Evolutionary conservation across 1,284 basidiomycete species (phyloP).

Genomic region (Rhodotorula sp.): DNA sequence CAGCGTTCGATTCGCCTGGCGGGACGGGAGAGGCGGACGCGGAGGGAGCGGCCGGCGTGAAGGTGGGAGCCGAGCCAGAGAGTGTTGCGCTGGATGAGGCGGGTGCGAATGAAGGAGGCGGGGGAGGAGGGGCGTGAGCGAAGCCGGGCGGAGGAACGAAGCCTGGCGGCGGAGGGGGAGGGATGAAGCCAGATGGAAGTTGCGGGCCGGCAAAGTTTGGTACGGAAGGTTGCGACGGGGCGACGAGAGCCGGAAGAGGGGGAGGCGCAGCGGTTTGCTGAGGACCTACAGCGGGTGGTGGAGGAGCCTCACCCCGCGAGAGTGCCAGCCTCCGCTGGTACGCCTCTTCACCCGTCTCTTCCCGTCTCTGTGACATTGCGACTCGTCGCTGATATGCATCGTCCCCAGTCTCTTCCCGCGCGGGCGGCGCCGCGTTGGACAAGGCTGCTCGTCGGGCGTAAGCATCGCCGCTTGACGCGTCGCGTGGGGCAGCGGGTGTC

Average conservation of each 20-base stretch:
- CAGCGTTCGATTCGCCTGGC: conserved; percentile 52
- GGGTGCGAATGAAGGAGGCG: conserved; percentile 48
- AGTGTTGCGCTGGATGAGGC: background rate
- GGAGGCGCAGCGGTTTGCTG: conserved; percentile 7
- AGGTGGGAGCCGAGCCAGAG: conserved; percentile 25
- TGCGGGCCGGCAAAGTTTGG: background rate
- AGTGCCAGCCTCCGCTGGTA: conserved; percentile 64
- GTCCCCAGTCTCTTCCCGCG: conserved; percentile 57
- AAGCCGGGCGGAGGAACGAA: conserved; percentile 43
- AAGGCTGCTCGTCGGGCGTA: conserved; percentile 64
- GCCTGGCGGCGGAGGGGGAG: conserved; percentile 18
- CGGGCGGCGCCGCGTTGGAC: conserved; percentile 48
- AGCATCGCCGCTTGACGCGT: conserved; percentile 55
- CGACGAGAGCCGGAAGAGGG: conserved; percentile 4
- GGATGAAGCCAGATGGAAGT: conserved; percentile 5
- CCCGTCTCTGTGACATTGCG: conserved; percentile 2
- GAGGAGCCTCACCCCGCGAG: conserved; percentile 50
- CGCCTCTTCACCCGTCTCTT: conserved; percentile 63
- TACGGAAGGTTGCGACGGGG: background rate
- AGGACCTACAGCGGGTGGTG: conserved; percentile 50
- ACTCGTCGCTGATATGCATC: conserved; percentile 61
- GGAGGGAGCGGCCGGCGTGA: conserved; percentile 60
- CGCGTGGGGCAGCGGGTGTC: conserved; percentile 18
- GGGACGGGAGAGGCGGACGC: conserved; percentile 73
- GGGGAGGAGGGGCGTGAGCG: conserved; percentile 44